Conservation (phyloP, 139 green algal genomes). For the Coelastrella sp. region DNA sequence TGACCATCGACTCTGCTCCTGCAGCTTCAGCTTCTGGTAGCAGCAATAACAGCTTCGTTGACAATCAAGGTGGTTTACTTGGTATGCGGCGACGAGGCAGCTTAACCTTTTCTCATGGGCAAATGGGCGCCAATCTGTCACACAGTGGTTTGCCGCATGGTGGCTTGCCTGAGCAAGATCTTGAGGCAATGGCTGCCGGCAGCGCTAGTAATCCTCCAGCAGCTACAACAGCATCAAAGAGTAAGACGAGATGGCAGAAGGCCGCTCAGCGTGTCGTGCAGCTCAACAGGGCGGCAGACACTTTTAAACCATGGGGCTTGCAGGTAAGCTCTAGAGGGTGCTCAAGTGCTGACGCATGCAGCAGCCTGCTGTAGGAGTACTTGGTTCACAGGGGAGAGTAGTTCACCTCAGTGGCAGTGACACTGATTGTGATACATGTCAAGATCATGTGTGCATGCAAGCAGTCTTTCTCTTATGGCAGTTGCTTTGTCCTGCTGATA, state of each 20-base stretch:
- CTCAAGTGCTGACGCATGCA: neutral
- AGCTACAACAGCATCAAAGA: neutral
- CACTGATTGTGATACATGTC: too few relatives aligned
- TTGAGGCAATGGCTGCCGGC: neutral
- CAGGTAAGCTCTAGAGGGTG: neutral
- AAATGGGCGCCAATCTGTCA: neutral
- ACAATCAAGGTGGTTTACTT: neutral
- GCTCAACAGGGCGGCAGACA: slow-evolving; percentile 1
- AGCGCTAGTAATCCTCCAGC: neutral
- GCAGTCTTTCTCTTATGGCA: neutral
- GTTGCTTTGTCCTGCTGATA: neutral
- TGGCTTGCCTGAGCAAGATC: neutral
- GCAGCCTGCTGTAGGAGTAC: neutral
- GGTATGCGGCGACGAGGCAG: neutral
- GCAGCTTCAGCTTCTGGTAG: neutral
- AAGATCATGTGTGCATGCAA: too few relatives aligned
- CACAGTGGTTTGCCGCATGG: neutral
- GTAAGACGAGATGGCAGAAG: neutral
- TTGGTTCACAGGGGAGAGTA: too few relatives aligned
- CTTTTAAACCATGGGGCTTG: neutral
- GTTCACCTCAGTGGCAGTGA: too few relatives aligned
- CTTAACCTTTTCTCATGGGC: neutral
- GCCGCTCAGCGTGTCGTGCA: neutral
- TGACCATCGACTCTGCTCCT: neutral
- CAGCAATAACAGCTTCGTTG: neutral